These are phyloP conservation scores for Trichoderma koningii DNA, from an alignment of 2,329 filamentous ascomycete genomes.

Conservation along the genomic window DNA sequence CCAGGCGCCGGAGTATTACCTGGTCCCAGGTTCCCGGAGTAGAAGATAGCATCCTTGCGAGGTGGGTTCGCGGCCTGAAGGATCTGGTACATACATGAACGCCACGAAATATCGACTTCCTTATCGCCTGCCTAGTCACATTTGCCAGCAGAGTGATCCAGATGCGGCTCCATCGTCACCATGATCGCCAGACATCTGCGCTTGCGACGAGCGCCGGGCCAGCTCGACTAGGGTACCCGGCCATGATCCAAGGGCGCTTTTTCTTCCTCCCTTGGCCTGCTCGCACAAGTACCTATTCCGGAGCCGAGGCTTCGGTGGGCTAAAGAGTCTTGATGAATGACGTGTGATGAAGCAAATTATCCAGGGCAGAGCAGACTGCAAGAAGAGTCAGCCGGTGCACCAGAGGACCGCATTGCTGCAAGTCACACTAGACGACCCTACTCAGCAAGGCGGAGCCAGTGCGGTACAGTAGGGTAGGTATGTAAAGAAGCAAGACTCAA, in stretches of 20 bases:
- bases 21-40: slow-evolving; percentile 12
- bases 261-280: not conserved
- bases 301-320: not conserved
- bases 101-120: not conserved
- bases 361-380: not conserved
- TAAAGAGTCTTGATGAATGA: not conserved
- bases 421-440: no score
- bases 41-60: not conserved
- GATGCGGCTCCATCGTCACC: not conserved
- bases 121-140: not conserved
- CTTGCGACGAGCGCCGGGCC: not conserved
- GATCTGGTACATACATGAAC: slow-evolving; percentile 14
- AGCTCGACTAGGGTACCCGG: not conserved
- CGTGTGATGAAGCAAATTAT: not conserved
- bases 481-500: no score
- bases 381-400: no score
- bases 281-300: not conserved
- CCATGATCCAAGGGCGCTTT: not conserved
- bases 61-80: not conserved
- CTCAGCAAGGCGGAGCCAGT: no score
- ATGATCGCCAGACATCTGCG: not conserved
- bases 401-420: no score
- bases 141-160: not conserved
- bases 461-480: no score
- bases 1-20: not conserved